A percentile compares a stretch with the other conserved stretches of the same genome.
These are phyloP conservation scores for Lactarius tabidus DNA, from an alignment of 768 basidiomycete species.

Conservation along the genomic window DNA sequence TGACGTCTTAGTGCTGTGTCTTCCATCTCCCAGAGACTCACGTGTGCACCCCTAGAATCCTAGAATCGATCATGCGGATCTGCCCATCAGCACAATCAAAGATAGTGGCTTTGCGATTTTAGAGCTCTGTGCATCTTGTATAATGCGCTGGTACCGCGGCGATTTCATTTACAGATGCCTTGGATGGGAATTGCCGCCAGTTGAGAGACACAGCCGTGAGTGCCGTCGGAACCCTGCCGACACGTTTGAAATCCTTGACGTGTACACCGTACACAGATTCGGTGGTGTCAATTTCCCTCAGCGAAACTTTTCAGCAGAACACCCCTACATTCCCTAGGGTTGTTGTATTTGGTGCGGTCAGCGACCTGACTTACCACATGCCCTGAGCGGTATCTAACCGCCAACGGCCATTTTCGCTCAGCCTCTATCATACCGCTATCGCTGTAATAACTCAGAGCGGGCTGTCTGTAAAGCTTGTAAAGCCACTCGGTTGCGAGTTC, in stretches of 20 bases:
- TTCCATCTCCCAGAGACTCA: neutral
- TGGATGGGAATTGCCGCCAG: conserved; percentile 2
- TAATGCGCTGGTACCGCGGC: neutral
- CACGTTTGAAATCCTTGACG: neutral
- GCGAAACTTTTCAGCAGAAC: neutral
- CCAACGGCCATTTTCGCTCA: conserved; percentile 14
- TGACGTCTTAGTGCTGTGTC: neutral
- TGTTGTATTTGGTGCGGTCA: neutral
- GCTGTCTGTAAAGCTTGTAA: neutral
- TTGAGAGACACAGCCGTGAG: neutral
- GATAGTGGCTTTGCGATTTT: neutral
- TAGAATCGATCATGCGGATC: neutral
- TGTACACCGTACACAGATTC: neutral
- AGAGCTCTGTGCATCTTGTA: neutral
- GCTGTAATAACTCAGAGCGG: neutral
- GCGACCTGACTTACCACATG: neutral
- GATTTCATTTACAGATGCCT: neutral
- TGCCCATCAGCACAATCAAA: neutral
- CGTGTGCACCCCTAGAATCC: neutral
- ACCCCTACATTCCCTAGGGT: neutral
- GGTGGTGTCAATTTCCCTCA: neutral
- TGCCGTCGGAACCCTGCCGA: neutral
- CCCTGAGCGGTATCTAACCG: neutral
- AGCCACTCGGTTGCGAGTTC: too few relatives aligned
- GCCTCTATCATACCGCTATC: neutral